A percentile compares a stretch with the other conserved stretches of the same genome.
These are phyloP conservation scores for Pseudomassariella vexata DNA, from an alignment of 2,329 filamentous ascomycete species.

Conservation along the genomic window DNA sequence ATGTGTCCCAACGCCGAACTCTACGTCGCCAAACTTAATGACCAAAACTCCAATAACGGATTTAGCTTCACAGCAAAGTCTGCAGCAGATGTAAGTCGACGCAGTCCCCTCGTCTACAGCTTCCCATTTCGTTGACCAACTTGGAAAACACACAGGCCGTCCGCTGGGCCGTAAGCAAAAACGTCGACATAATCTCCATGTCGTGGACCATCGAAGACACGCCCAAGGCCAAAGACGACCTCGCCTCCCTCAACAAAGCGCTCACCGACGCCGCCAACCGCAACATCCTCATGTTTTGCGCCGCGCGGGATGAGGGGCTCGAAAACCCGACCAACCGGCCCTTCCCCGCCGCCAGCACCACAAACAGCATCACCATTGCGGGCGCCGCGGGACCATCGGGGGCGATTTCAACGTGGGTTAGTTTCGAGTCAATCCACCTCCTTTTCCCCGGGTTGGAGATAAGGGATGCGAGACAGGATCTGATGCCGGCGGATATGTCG, in stretches of 20 bases:
- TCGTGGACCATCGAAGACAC: conserved; percentile 1
- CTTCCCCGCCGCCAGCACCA: background rate
- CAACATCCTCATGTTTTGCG: conserved; percentile 1
- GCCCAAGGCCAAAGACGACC: background rate
- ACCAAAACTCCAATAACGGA: no score
- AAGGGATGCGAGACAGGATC: no score
- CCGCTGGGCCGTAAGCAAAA: background rate
- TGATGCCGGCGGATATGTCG: no score
- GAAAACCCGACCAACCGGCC: background rate
- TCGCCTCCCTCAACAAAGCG: background rate
- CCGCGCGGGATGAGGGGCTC: background rate
- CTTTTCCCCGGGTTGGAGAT: no score
- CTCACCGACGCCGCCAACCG: background rate
- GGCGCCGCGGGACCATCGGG: background rate
- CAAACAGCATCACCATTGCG: background rate
- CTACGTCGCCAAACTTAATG: no score
- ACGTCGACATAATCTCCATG: conserved; percentile 1
- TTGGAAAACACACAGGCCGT: no score
- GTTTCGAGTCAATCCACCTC: background rate
- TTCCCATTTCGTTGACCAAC: no score
- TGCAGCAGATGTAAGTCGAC: no score
- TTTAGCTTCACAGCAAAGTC: no score
- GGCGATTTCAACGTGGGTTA: background rate
- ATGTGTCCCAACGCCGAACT: no score
- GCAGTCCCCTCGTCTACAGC: no score